phyloP scores from a whole-genome alignment of 371 early-diverging fungal species.

The Funneliformis caledonium region DNA sequence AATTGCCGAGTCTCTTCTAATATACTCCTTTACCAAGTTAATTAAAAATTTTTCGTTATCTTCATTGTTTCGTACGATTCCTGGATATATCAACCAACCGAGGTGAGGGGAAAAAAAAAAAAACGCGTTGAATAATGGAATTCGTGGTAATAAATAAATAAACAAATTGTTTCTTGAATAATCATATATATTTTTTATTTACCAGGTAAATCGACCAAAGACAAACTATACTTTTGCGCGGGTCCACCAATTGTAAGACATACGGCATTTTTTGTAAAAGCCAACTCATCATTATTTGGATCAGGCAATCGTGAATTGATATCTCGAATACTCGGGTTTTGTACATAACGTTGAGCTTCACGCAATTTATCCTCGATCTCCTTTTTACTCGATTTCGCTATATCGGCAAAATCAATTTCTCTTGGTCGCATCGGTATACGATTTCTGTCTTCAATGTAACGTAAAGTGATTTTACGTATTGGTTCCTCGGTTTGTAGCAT shows the following conservation, averaged over 20 bases:
- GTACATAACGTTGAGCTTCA: constrained; percentile 2
- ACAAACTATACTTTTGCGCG: neutral
- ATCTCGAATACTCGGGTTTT: neutral
- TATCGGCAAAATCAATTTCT: neutral
- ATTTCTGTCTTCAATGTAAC: neutral
- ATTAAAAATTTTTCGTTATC: neutral
- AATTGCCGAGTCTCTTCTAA: neutral
- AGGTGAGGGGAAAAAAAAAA: no score
- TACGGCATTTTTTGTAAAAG: neutral
- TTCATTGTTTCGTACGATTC: neutral
- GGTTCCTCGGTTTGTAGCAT: neutral
- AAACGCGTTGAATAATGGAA: neutral
- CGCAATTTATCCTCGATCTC: neutral
- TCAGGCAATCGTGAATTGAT: neutral
- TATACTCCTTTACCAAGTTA: neutral
- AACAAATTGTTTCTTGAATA: neutral
- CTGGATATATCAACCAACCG: no score
- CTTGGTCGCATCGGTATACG: neutral
- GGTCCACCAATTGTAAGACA: neutral
- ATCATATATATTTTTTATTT: neutral
- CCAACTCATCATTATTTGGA: neutral
- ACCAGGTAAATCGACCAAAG: neutral
- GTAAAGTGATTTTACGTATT: neutral
- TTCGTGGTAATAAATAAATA: neutral
- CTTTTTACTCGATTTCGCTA: neutral